Percentiles rank a stretch among this genome's conserved stretches.
These are phyloP conservation scores for Cucumis melo DNA, from an alignment of 306 rosid species.

Conservation along the genomic window DNA sequence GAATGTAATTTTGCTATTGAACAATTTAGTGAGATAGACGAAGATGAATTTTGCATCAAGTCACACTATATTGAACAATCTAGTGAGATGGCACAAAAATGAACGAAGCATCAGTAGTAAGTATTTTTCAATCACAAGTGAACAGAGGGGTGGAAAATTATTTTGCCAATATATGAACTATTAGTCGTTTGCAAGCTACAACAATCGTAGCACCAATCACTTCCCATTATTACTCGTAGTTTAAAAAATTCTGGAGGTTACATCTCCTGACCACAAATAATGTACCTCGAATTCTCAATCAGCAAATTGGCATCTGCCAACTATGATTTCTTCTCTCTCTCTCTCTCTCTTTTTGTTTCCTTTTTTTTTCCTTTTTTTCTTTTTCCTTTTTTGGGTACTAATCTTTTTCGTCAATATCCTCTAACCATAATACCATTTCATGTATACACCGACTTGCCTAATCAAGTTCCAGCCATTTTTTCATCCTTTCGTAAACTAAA, in stretches of 20 bases:
- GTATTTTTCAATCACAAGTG: too few species aligned
- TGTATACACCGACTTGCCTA: conserved; percentile 19
- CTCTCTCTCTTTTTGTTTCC: neutral
- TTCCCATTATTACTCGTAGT: conserved; percentile 4
- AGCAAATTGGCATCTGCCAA: neutral
- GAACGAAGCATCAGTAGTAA: too few species aligned
- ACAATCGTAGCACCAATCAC: conserved; percentile 2
- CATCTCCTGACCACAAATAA: conserved; percentile 1
- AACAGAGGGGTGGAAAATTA: too few species aligned
- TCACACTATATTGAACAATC: too few species aligned
- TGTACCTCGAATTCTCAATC: conserved; percentile 1
- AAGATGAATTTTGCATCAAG: too few species aligned
- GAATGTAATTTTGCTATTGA: too few species aligned
- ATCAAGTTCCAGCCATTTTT: conserved; percentile 67
- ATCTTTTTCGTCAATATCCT: conserved; percentile 17
- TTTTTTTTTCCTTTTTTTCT: neutral
- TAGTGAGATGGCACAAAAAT: too few species aligned
- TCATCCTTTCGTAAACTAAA: conserved; percentile 78
- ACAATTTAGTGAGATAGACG: too few species aligned
- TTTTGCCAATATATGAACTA: neutral
- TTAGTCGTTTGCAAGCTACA: neutral
- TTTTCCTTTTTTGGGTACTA: neutral
- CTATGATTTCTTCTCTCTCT: neutral
- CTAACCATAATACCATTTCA: conserved; percentile 21
- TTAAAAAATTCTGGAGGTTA: neutral